phyloP scores from a whole-genome alignment of 2,329 filamentous ascomycete species.

The Neobulgaria alba region DNA sequence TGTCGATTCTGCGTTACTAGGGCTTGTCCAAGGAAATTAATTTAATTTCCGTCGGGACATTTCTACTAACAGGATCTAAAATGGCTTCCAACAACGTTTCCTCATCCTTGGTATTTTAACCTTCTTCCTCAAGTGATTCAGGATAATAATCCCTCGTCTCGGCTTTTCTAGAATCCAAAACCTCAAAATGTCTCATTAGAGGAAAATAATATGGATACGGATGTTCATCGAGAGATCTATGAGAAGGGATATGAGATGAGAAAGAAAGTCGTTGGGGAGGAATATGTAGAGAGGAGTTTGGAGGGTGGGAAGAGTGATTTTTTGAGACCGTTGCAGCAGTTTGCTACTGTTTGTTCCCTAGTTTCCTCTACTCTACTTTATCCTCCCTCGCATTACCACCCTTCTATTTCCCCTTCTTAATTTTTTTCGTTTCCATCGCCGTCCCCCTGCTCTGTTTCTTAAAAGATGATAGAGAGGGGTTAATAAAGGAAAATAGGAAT shows the following conservation, averaged over 20 bases:
- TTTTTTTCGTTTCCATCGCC: background rate
- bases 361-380: background rate
- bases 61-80: too few relatives aligned
- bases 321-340: constrained; percentile 23
- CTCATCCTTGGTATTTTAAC: too few relatives aligned
- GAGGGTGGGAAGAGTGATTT: constrained; percentile 20
- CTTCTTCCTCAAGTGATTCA: too few relatives aligned
- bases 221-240: constrained; percentile 17
- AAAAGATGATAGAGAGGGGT: background rate
- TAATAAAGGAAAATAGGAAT: constrained; percentile 14
- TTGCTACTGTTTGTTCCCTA: constrained; percentile 20
- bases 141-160: background rate
- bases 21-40: too few relatives aligned
- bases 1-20: too few relatives aligned
- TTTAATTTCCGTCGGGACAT: too few relatives aligned
- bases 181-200: constrained; percentile 5
- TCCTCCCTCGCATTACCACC: background rate
- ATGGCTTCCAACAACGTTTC: too few relatives aligned
- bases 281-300: constrained; percentile 20
- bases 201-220: constrained; percentile 25
- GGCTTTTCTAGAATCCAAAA: constrained; percentile 5
- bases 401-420: background rate
- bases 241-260: constrained; percentile 19
- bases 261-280: constrained; percentile 23
- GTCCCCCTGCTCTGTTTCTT: too few relatives aligned